Evolutionary conservation across 2,329 filamentous ascomycete species (phyloP).

Genomic region (Sclerotiophoma versabilis): DNA sequence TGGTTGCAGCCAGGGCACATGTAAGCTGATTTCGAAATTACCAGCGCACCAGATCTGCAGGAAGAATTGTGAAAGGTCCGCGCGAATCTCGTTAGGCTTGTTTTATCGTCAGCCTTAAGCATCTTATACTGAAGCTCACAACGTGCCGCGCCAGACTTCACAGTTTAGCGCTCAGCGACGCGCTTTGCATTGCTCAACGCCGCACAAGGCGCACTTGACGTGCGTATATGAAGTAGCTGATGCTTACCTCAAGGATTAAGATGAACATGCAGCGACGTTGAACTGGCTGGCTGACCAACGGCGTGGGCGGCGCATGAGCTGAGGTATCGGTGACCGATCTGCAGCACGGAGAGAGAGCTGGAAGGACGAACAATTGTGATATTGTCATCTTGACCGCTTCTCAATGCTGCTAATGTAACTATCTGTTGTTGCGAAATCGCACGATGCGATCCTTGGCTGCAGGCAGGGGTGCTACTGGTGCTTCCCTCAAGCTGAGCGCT

Average conservation of each 20-base stretch:
- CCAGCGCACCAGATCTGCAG: constrained; percentile 44
- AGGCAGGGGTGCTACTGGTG: constrained; percentile 26
- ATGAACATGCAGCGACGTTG: constrained; percentile 21
- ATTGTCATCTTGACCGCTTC: neutral
- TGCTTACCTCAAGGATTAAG: constrained; percentile 30
- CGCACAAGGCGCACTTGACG: constrained; percentile 13
- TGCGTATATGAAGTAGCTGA: constrained; percentile 9
- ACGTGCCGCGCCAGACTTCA: neutral
- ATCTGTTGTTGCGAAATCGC: constrained; percentile 21
- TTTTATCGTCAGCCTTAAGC: constrained; percentile 34
- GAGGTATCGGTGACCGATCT: constrained; percentile 3
- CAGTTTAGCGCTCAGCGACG: constrained; percentile 7
- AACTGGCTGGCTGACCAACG: constrained; percentile 23
- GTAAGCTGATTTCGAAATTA: constrained; percentile 48
- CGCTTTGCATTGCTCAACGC: constrained; percentile 3
- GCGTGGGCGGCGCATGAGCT: constrained; percentile 19
- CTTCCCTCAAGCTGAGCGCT: constrained; percentile 40
- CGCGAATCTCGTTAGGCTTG: constrained; percentile 39
- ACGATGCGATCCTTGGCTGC: constrained; percentile 35
- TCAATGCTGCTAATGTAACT: constrained; percentile 28
- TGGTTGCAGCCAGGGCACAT: constrained; percentile 44
- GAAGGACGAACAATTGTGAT: neutral
- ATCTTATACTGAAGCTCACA: constrained; percentile 22
- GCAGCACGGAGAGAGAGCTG: constrained; percentile 7
- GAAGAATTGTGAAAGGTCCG: constrained; percentile 41